Percentiles rank a stretch among this genome's conserved stretches.
phyloP scores from a whole-genome alignment of 139 green algal genomes.

The Chlorella sp. region DNA sequence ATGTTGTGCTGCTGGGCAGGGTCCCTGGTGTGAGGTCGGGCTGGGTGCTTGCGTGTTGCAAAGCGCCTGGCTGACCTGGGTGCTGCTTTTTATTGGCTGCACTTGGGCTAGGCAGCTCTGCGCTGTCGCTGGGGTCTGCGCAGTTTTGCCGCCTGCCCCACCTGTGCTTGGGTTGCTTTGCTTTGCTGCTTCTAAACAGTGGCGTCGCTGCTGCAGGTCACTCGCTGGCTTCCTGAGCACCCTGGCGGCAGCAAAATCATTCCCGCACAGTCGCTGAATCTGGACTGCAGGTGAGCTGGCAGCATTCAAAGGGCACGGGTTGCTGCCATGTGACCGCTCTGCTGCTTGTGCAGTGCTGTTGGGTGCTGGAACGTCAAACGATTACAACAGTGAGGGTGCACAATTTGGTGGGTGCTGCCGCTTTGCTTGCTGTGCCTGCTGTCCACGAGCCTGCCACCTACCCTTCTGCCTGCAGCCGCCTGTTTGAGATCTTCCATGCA shows the following conservation, averaged over 20 bases:
- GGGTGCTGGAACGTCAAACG: neutral
- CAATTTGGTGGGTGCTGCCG: neutral
- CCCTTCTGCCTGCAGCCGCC: neutral
- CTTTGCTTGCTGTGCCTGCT: neutral
- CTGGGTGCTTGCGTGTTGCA: too few species aligned
- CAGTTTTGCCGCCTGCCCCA: too few species aligned
- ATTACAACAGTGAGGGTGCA: neutral
- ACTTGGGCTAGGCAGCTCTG: neutral
- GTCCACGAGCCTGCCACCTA: neutral
- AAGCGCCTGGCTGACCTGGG: too few species aligned
- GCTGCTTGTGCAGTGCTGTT: neutral
- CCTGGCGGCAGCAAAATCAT: conserved; percentile 78
- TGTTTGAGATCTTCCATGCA: conserved; percentile 72
- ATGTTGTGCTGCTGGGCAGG: too few species aligned
- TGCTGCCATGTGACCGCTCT: neutral
- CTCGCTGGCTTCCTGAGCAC: conserved; percentile 65
- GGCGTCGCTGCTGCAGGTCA: neutral
- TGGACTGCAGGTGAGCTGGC: conserved; percentile 54
- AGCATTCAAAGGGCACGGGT: neutral
- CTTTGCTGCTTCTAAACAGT: too few species aligned
- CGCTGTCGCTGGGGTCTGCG: neutral
- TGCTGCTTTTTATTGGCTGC: too few species aligned
- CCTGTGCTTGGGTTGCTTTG: too few species aligned
- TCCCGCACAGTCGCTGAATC: conserved; percentile 69
- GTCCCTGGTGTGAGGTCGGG: too few species aligned